Percentiles rank a stretch among this genome's conserved stretches.
Conservation (phyloP, 306 rosid species). For the Prunus padus region DNA sequence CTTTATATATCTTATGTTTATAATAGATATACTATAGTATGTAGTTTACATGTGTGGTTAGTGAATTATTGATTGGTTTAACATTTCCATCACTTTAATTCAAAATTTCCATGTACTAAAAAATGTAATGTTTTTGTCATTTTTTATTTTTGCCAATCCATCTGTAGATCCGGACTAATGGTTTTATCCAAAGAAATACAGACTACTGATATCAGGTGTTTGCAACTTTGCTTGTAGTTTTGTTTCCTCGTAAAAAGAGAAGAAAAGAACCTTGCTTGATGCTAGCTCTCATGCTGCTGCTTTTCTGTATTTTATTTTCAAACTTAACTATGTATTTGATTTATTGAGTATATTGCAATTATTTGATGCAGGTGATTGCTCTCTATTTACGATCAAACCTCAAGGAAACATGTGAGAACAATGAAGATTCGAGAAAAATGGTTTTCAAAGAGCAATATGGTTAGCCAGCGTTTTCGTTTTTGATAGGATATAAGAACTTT, state of each 20-base stretch:
- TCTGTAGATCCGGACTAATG: neutral
- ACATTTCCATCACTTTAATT: neutral
- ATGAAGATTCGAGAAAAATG: conserved; percentile 38
- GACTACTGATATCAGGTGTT: neutral
- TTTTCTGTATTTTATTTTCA: neutral
- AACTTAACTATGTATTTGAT: neutral
- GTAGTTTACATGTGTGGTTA: neutral
- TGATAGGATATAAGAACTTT: neutral
- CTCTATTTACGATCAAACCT: conserved; percentile 84
- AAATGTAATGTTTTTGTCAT: neutral
- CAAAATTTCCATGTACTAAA: neutral
- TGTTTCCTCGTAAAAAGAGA: neutral
- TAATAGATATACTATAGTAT: neutral
- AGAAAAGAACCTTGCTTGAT: neutral
- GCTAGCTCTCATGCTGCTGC: neutral
- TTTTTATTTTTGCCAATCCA: neutral
- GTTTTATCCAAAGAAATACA: neutral
- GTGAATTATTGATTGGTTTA: neutral
- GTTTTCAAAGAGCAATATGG: conserved; percentile 46
- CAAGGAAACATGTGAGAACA: conserved; percentile 40
- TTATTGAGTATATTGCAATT: conserved; percentile 19
- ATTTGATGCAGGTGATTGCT: conserved; percentile 65
- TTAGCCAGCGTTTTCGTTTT: conserved; percentile 33
- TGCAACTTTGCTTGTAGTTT: neutral
- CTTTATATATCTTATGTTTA: neutral